phyloP scores from a whole-genome alignment of 768 basidiomycete genomes.

The Suillus decipiens region DNA sequence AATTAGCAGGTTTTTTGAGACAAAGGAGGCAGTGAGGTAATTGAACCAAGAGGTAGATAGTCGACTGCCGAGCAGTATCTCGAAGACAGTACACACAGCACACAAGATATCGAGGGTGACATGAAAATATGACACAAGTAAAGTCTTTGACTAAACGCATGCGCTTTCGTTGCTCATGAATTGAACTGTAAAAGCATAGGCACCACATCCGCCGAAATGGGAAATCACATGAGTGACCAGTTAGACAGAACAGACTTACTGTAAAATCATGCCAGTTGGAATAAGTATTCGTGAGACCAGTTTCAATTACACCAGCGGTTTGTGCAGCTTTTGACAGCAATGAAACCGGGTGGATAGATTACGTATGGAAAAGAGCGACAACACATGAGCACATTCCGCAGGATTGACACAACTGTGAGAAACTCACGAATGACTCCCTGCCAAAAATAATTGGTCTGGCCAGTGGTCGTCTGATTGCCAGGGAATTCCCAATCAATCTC shows the following conservation, averaged over 20 bases:
- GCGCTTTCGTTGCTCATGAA: neutral
- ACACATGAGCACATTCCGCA: conserved; percentile 2
- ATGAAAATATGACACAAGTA: neutral
- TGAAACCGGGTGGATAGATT: neutral
- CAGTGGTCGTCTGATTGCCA: conserved; percentile 58
- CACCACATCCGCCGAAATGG: neutral
- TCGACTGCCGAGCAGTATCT: neutral
- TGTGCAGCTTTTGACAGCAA: conserved; percentile 30
- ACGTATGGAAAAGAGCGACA: neutral
- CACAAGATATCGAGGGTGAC: neutral
- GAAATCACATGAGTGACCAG: neutral
- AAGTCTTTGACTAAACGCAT: neutral
- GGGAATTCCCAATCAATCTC: conserved; percentile 91
- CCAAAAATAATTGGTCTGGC: conserved; percentile 84
- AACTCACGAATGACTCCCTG: conserved; percentile 65
- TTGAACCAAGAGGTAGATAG: neutral
- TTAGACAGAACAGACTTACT: conserved; percentile 39
- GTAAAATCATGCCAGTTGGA: conserved; percentile 76
- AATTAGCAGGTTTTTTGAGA: conserved; percentile 2
- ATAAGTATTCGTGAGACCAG: conserved; percentile 62
- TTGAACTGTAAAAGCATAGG: neutral
- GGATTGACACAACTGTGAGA: neutral
- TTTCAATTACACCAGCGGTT: conserved; percentile 48
- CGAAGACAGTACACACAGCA: neutral
- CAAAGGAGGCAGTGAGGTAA: neutral